Evolutionary conservation across 768 basidiomycete species (phyloP), one percentile per base, ranked within the genome.

Genomic region (Rhodotorula sphaerocarpa): DNA sequence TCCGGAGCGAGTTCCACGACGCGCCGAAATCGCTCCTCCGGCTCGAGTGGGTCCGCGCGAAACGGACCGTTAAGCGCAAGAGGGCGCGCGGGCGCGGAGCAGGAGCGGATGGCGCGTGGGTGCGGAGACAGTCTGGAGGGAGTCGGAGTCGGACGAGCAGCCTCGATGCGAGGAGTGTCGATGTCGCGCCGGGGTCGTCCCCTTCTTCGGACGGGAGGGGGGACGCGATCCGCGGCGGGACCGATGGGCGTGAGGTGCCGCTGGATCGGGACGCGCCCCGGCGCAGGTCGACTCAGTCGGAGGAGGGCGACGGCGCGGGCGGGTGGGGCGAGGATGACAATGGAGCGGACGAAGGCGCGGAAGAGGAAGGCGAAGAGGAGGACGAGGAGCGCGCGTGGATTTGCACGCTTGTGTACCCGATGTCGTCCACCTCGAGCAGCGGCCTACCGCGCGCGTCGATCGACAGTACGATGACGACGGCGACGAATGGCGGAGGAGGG

Each of bases 351-450:
- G 65, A 67, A 12, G 72, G 71, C 36, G 73, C 81, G 3, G 88
- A 80, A 1, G 84, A 86, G 21, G 90, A 91, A 48, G 90, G 87
- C 63, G 93, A 97, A 67, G 88, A 91, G 0, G 92, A 97, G 73
- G 93, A 96, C 72, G 89, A 88, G 47, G 92, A 97, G 75, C 91
- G 90, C 28, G 90, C 93, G 0, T 97, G 91, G 91, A 84, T 85
- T 50, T 96, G 92, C 72, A 83, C 83, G n/a, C 79, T 90, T 67
- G 82, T 84, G 63, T 78, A 86, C 39, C 81, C 84, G 27, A 47
- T 58, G 3, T 64, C 66, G 18, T 16, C 58, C 7, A n/a, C 53
- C 1, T 41, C n/a, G n/a, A n/a, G n/a, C n/a, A n/a, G n/a, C n/a
- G n/a, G n/a, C n/a, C n/a, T n/a, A n/a, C n/a, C n/a, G n/a, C n/a